These are phyloP conservation scores for Recurvomyces mirabilis DNA, from an alignment of 495 filamentous ascomycete genomes.

Conservation along the genomic window DNA sequence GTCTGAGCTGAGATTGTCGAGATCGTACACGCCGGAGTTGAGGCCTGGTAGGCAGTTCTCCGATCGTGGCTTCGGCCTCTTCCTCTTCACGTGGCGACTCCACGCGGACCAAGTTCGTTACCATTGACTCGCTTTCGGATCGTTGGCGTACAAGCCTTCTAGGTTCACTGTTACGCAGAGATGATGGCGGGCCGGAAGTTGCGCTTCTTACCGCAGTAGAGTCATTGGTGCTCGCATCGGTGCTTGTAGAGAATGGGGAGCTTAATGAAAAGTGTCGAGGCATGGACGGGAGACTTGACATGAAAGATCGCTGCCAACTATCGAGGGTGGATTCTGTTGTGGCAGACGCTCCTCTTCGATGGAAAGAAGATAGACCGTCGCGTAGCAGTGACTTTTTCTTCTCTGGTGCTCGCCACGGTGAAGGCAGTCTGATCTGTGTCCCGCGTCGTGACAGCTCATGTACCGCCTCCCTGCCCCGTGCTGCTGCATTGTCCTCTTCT, in stretches of 20 bases:
- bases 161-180: no score
- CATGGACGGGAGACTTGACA: conserved; percentile 41
- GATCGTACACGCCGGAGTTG: neutral
- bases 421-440: conserved; percentile 28
- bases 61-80: neutral
- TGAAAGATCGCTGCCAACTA: conserved; percentile 25
- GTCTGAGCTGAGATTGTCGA: conserved; percentile 34
- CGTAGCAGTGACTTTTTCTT: conserved; percentile 20
- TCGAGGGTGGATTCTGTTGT: conserved; percentile 7
- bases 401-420: conserved; percentile 40
- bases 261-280: conserved; percentile 29
- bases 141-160: conserved; percentile 22
- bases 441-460: conserved; percentile 17
- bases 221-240: no score
- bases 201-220: no score
- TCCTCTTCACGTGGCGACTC: neutral
- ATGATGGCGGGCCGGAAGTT: no score
- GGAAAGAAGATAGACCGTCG: conserved; percentile 32
- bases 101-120: conserved; percentile 14
- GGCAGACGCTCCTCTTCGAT: conserved; percentile 13
- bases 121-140: conserved; percentile 12
- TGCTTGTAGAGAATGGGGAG: neutral
- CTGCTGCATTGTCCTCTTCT: neutral
- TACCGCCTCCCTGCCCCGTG: neutral
- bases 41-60: neutral